A percentile compares a stretch with the other conserved stretches of the same genome.
These are phyloP conservation scores for Acer yangbiense DNA, from an alignment of 345 rosid species.

Conservation along the genomic window DNA sequence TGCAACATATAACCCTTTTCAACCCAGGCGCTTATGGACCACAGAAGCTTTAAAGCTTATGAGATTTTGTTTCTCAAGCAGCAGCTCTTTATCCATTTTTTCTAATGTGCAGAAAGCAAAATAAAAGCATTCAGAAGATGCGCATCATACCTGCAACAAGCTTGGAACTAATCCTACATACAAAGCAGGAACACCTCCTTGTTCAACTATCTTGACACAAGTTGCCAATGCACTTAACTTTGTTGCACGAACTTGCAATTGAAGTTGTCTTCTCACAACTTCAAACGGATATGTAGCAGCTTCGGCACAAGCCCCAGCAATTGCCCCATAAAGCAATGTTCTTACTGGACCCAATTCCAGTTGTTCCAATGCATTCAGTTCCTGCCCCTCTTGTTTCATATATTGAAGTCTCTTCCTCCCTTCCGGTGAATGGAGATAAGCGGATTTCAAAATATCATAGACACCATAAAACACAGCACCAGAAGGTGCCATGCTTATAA, in stretches of 20 bases:
- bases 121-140: neutral
- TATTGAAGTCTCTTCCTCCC: constrained; percentile 65
- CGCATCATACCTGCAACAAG: constrained; percentile 73
- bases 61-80: neutral
- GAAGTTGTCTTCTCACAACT: constrained; percentile 92
- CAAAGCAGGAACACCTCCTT: constrained; percentile 86
- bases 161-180: constrained; percentile 86
- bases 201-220: constrained; percentile 65
- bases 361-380: constrained; percentile 70
- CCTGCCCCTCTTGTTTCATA: constrained; percentile 66
- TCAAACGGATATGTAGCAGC: constrained; percentile 95
- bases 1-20: neutral
- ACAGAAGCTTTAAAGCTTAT: neutral
- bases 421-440: constrained; percentile 78
- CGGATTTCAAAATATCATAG: constrained; percentile 78
- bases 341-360: constrained; percentile 79
- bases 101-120: no score
- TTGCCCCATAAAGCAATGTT: constrained; percentile 83
- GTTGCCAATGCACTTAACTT: constrained; percentile 68
- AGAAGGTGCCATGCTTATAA: constrained; percentile 86
- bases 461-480: constrained; percentile 96
- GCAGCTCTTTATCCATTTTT: no score
- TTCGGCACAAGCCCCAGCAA: constrained; percentile 90
- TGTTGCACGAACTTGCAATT: constrained; percentile 70
- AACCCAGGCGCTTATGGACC: neutral